Evolutionary conservation across 352 stramenopile species (phyloP), one percentile per base, ranked within the genome.

Genomic region (Phytophthora uliginosa): DNA sequence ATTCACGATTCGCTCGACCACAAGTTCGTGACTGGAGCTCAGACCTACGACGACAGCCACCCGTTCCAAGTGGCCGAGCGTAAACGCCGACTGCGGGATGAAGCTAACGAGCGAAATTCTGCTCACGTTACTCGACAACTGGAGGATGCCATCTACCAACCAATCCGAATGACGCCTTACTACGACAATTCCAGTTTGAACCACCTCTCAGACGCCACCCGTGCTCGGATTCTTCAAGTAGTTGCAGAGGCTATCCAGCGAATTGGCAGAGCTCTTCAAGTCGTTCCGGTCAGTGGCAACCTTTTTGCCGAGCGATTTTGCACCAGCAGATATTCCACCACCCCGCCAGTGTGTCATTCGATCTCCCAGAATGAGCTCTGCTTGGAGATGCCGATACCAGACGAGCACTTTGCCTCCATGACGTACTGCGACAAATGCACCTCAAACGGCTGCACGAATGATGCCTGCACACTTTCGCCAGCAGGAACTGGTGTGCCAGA

Each of bases 321-420:
- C 64, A 73, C 83, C 36, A 55, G 79, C 24, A 66, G 76, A 4
- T 92, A 79, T 66, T 57, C 73, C 48, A 86, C 77, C 0, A 85
- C 66, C 0, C 83, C 86, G 13, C 69, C 66, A 0, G 73, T 90
- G 5, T 95, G 88, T 61, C 72, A 86, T 57, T 79, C 52, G 0
- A 71, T 93, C 24, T 54, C 82, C 2, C n/a, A 59, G 2, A 76
- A 81, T 45, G 76, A 92, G n/a, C 54, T 53, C 12, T 95, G 88
- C 55, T 59, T 91, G 6, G 86, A 95, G 56, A 93, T 94, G 88
- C 77, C 79, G 15, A 93, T 94, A 28, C 88, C 88, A 0, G 38
- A 62, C 12, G 56, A 64, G 2, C 87, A 93, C 34, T 94, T 94
- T 42, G 84, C 74, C 0, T 52, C 83, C 3, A 75, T 76, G 7